Percentiles rank a stretch among this genome's conserved stretches.
phyloP scores from a whole-genome alignment of 1,284 basidiomycete genomes.

The Apiotrichum gamsii region DNA sequence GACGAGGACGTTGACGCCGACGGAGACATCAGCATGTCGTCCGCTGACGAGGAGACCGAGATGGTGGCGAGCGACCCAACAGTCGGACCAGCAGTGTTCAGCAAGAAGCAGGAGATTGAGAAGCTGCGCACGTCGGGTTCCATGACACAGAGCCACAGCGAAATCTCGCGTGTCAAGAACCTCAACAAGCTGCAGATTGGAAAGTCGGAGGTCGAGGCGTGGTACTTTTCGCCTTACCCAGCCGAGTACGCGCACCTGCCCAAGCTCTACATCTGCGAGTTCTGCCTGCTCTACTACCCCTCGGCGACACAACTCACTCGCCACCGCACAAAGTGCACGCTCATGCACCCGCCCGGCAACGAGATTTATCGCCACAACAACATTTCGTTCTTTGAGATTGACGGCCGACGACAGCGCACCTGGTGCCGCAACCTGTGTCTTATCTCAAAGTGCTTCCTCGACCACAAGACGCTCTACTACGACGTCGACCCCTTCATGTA shows the following conservation, averaged over 20 bases:
- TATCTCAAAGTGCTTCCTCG: conserved; percentile 95
- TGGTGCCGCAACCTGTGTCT: conserved; percentile 98
- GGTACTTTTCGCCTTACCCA: conserved; percentile 99
- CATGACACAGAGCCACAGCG: conserved; percentile 97
- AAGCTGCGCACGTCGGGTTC: conserved; percentile 94
- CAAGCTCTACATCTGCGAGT: conserved; percentile 95
- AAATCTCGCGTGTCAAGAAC: conserved; percentile 97
- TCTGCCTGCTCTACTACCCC: conserved; percentile 87
- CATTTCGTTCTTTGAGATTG: conserved; percentile 96
- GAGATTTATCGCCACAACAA: conserved; percentile 98
- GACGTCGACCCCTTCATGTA: conserved; percentile 99
- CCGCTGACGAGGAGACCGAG: conserved; percentile 47
- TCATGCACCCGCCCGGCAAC: conserved; percentile 96
- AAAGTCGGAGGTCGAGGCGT: conserved; percentile 91
- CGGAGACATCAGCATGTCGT: conserved; percentile 53
- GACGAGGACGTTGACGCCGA: conserved; percentile 56
- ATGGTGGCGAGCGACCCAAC: conserved; percentile 49
- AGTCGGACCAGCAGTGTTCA: conserved; percentile 56
- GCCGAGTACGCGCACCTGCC: conserved; percentile 95
- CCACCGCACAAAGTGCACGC: conserved; percentile 84
- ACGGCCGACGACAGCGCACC: conserved; percentile 89
- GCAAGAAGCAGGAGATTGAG: conserved; percentile 98
- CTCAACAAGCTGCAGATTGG: conserved; percentile 95
- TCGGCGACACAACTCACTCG: conserved; percentile 80
- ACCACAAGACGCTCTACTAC: conserved; percentile 99